Evolutionary conservation across 768 basidiomycete genomes (phyloP), one percentile per base, ranked within the genome.

Genomic region (Termitomyces sp.): DNA sequence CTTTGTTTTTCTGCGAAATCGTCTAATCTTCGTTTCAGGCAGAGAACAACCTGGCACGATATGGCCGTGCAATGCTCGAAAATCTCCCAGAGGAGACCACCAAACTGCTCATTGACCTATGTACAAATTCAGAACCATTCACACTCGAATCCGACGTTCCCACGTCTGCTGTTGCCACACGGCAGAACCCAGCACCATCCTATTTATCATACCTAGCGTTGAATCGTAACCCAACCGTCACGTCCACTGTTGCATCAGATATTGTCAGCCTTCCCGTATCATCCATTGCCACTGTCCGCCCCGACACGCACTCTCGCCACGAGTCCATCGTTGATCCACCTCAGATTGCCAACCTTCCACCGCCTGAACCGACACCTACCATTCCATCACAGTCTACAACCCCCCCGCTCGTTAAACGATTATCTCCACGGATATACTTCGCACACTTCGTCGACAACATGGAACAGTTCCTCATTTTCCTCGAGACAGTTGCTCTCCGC

Each of bases 381-480:
- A 11, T 71, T 8, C 65, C 29, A 32, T 63, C 60, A 60, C 69
- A 51, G 57, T 58, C 45, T 60, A 36, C n/a, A 38, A 40, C 14
- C 58, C 71, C 60, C 62, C 71, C 74, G 4, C 76, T 75, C 0
- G 69, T 78, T 8, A 84, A 85, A 68, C 77, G 82, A 0, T 89
- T 94, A 0, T 94, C 94, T 0, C 94, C 96, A 0, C 78, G 88
- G 4, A 77, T 90, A 37, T 98, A 94, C 72, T 98, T 98, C 69
- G 88, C 94, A 0, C 94, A 97, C 71, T 98, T 97, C 65, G 88
- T 97, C 42, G 92, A 96, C 68, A 92, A 96, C 66, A 85, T 89
- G 60, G 80, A 79, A 2, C 85, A 92, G 59, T 96, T 99, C 65
- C 81, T 93, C 45, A 79, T 83, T 1, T 98, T 98, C 72, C 82